Conservation (phyloP, 345 rosid genomes). For the Raphanus sativus region DNA sequence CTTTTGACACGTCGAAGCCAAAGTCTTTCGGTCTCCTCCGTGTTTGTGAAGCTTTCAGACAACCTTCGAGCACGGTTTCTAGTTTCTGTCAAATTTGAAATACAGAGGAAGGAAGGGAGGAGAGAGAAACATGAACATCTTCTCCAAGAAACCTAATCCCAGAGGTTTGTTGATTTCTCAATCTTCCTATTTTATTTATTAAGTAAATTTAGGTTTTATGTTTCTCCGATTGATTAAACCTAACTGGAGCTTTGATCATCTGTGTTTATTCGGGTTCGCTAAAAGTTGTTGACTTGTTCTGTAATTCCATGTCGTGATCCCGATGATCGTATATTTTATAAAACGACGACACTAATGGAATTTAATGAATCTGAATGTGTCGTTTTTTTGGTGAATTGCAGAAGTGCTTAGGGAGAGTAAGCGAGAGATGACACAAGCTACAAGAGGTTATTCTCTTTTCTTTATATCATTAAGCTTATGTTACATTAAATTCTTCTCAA, state of each 20-base stretch:
- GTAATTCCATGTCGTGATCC: too few relatives aligned
- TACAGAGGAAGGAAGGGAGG: neutral
- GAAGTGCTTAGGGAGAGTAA: conserved; percentile 92
- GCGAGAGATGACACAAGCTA: conserved; percentile 85
- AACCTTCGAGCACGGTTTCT: neutral
- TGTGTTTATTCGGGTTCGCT: neutral
- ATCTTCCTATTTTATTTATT: neutral
- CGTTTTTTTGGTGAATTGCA: conserved; percentile 36
- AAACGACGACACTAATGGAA: neutral
- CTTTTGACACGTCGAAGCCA: conserved; percentile 24
- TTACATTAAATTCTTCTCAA: neutral
- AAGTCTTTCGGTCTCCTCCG: conserved; percentile 16
- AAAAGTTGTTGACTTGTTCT: conserved; percentile 22
- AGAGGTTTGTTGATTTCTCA: conserved; percentile 49
- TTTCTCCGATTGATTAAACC: neutral
- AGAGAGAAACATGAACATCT: conserved; percentile 51
- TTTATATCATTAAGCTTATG: neutral
- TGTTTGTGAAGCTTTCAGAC: conserved; percentile 11
- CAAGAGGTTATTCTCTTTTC: conserved; percentile 59
- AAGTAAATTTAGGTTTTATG: neutral
- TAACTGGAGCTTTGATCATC: neutral
- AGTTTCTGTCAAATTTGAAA: neutral
- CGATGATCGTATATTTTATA: neutral
- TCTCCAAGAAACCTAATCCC: conserved; percentile 68
- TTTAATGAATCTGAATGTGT: conserved; percentile 1